Evolutionary conservation across 306 rosid species (phyloP), one percentile per base, ranked within the genome.

Genomic region (Cucurbita ficifolia): DNA sequence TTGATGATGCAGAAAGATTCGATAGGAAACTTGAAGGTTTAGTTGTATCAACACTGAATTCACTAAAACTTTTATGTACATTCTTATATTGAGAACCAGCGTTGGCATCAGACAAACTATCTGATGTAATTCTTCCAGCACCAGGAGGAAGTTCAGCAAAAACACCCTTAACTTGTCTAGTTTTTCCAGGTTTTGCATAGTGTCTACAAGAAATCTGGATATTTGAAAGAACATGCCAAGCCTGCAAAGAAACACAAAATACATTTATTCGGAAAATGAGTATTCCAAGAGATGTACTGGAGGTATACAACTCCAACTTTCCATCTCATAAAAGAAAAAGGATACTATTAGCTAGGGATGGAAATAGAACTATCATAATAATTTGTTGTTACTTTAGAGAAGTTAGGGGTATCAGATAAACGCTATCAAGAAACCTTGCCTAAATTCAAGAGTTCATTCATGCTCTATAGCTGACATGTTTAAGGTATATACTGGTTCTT

Each of bases 221-320:
- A 82, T 79, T 85, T 58, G 95, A 89, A 80, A 89, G 91, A 69
- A 73, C 84, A 64, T 62, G 73, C 95, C 96, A 94, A 51, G 91
- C 97, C 99, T 94, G 88, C 79, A 19, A 75, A 59, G 11, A 75
- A 67, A 75, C 38, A 67, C 75, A 43, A 71, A 59, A 68, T 73
- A 38, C 33, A 71, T 57, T 70, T 51, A 76, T 72, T 75, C 56
- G 52, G 48, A 80, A 40, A 36, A 33, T 10, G n/a, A 29, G 21
- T 72, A 50, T 35, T 72, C 35, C 76, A 36, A 33, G 50, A 53
- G 38, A 17, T 60, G 60, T 2, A 36, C 21, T 18, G 50, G 36
- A 38, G 13, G 12, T 38, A 54, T 54, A 72, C 21, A 57, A 22
- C 65, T 73, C 40, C 12, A 18, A 54, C 55, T 72, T 39, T 40